Evolutionary conservation across 2,329 filamentous ascomycete genomes (phyloP).

Genomic region (Pseudogymnoascus sp.): DNA sequence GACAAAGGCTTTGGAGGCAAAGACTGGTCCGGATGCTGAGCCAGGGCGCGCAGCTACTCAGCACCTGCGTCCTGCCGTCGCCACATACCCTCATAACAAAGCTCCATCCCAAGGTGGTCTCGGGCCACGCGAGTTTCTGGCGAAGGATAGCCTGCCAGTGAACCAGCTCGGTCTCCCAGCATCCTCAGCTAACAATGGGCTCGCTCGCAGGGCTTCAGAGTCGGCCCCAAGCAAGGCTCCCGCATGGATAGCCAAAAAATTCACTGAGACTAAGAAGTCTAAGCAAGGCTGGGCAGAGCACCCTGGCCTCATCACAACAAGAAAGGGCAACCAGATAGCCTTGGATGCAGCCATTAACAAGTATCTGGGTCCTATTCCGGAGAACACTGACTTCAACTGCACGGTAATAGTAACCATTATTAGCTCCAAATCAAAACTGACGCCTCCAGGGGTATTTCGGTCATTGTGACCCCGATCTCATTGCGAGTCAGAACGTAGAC

Average conservation of each 20-base stretch:
- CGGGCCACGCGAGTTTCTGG: no score
- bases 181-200: neutral
- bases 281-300: neutral
- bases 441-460: neutral
- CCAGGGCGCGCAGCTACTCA: neutral
- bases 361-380: neutral
- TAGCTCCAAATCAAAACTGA: neutral
- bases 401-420: neutral
- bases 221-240: neutral
- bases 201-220: neutral
- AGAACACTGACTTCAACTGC: neutral
- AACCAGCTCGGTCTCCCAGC: neutral
- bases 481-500: neutral
- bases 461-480: neutral
- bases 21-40: neutral
- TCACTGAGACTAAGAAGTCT: neutral
- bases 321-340: constrained; percentile 4
- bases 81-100: neutral
- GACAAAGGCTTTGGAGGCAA: neutral
- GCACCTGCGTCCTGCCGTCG: no score
- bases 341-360: neutral
- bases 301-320: neutral
- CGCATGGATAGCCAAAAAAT: neutral
- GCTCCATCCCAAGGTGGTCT: neutral
- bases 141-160: neutral